A percentile compares a stretch with the other conserved stretches of the same genome.
Conservation (phyloP, 83 land plant species). For the Picea abies region DNA sequence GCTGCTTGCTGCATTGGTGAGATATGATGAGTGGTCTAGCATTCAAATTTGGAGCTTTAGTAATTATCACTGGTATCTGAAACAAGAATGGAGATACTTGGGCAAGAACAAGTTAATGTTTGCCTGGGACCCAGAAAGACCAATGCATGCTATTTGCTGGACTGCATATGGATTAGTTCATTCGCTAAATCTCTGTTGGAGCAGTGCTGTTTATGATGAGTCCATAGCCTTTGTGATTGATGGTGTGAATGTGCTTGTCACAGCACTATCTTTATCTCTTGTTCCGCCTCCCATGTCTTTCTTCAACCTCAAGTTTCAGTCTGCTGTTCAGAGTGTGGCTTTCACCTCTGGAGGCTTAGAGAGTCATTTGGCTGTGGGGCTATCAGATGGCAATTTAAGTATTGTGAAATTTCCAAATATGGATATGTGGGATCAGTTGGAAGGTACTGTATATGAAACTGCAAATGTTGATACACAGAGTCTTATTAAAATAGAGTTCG, state of each 20-base stretch:
- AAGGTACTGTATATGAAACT: conserved; percentile 42
- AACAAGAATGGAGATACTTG: conserved; percentile 83
- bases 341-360: conserved; percentile 34
- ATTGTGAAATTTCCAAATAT: conserved; percentile 59
- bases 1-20: conserved; percentile 70
- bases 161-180: conserved; percentile 60
- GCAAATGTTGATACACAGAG: conserved; percentile 14
- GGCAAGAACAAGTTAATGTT: conserved; percentile 60
- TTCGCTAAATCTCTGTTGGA: conserved; percentile 67
- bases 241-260: too few relatives aligned
- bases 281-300: conserved; percentile 93
- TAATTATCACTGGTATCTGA: conserved; percentile 98
- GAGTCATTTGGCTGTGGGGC: conserved; percentile 49
- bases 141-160: conserved; percentile 79
- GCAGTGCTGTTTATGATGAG: conserved; percentile 65
- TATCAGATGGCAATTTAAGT: conserved; percentile 76
- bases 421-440: conserved; percentile 71
- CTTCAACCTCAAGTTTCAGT: conserved; percentile 65
- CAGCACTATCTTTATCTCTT: conserved; percentile 72
- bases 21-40: conserved; percentile 51
- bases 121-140: conserved; percentile 85
- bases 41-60: conserved; percentile 90
- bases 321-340: conserved; percentile 66
- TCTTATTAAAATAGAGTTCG: conserved; percentile 32
- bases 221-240: too few relatives aligned